Base-by-base conservation (phyloP, 345 rosid genomes). In the Pugionium cornutum region DNA sequence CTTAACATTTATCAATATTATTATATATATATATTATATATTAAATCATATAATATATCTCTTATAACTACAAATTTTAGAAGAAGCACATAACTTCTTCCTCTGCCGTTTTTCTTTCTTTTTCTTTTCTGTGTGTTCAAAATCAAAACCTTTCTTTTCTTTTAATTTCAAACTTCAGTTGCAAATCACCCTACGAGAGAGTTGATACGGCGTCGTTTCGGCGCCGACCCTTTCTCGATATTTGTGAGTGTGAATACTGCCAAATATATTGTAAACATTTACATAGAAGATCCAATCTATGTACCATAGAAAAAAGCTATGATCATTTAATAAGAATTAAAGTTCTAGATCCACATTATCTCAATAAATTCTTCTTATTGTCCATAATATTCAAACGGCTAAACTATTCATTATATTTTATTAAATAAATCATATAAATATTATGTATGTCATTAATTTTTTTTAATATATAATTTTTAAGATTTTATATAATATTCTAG, bases 221-320 rank as follows among this genome's bases (percentile, higher is more conserved):
- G 44, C 33, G 54, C 67, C 74, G 74, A 69, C 67, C 28, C 30
- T 40, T 6, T 60, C 45, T 58, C 28, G 48, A 69, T 34, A 61
- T 59, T 46, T 48, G 51, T 7, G 50, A 18, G 18, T 18, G 18
- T 18, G 18, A 18, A 18, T 18, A 18, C 18, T 18, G 18, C 18
- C 18, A 18, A 18, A 18, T 18, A 18, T 18, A 18, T 18, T 18
- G 18, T 18, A 18, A 18, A 31, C 37, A 51, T 55, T 36, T 37
- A 37, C 9, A 8, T 26, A 26, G 25, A 52, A 26, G 29, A 37
- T 37, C 61, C 33, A 36, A 56, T 56, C 25, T 26, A 37, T 56
- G 18, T 31, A 37, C 8, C 10, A 37, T 36, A 7, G 44, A 18
- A 10, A 35, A 31, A 35, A n/a, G 37, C 25, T 44, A 50, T 29